Evolutionary conservation across 805 yeast species (phyloP).

Genomic region (Wickerhamiella sergipiensis): DNA sequence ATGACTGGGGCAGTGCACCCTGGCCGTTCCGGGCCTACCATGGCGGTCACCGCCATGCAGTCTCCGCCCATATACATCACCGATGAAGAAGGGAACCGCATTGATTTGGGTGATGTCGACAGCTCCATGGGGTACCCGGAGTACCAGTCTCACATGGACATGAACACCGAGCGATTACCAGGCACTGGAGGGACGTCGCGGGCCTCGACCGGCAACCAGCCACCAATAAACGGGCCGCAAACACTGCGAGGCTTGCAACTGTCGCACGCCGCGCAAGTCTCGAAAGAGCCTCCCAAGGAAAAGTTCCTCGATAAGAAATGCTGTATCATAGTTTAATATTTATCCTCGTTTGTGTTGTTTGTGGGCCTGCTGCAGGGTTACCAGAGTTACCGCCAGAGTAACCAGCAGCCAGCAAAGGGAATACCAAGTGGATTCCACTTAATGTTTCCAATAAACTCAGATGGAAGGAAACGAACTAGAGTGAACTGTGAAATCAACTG

Average conservation of each 20-base stretch:
- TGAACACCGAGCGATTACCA: neutral
- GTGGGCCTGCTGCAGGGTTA: too few species aligned
- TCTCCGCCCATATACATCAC: neutral
- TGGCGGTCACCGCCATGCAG: neutral
- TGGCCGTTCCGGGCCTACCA: neutral
- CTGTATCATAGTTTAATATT: neutral
- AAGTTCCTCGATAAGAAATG: conserved; percentile 33
- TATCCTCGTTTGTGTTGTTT: too few species aligned
- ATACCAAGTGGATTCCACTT: too few species aligned
- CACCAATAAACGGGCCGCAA: neutral
- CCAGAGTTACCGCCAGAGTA: too few species aligned
- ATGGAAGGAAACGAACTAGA: too few species aligned
- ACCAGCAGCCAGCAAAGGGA: too few species aligned
- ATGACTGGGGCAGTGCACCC: neutral
- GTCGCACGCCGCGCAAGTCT: neutral
- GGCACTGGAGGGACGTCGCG: neutral
- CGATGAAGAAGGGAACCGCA: neutral
- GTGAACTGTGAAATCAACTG: too few species aligned
- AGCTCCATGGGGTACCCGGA: neutral
- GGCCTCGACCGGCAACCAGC: neutral
- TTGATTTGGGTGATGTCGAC: neutral
- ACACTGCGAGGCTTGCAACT: neutral
- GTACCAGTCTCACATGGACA: neutral
- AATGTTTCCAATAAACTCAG: too few species aligned
- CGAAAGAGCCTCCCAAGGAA: neutral